Base-by-base conservation (phyloP, 2,329 filamentous ascomycete species). In the Pseudocercospora crystallina region DNA sequence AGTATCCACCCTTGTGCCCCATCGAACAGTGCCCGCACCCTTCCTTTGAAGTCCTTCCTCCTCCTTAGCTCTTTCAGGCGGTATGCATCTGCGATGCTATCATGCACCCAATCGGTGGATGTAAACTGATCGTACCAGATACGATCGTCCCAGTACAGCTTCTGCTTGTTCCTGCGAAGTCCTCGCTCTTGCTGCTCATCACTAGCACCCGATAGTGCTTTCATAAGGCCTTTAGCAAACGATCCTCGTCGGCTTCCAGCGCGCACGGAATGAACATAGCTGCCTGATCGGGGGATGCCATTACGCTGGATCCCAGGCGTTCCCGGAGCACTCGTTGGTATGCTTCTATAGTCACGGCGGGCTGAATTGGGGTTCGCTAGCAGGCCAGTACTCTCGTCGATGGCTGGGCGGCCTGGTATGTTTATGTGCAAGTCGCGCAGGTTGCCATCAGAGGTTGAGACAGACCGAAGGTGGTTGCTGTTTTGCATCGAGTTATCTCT, bases 51-150 rank as follows among this genome's bases (percentile, higher is more conserved):
- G 71, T 92, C 94, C 68, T 87, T 95, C 42, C 90, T 80, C 62
- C 81, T 85, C 43, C 90, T 83, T 34, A 99, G 78, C 46, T 85
- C 85, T 69, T 95, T 94, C 43, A 95, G 84, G 20, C 94, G 87
- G 63, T 90, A 89, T 8, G 91, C 90, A 71, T 97, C 94, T 64
- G 90, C 89, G 61, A 99, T 96, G 69, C 87, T 91, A 71, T 99
- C 94, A 68, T 96, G 92, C 1, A 99, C 91, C 94, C 94, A 99
- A 70, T 99, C 92, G 48, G 90, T 96, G 5, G 89, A 95, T 5
- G 90, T 96, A 65, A 96, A 96, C 71, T 99, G 94, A 75, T 99
- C 94, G 72, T 97, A 97, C 94, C 94, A 97, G 8, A 95, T 87
- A 53, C 94, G 85, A 61, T 97, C 90, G 65, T 96, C 89, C 43